A percentile compares a stretch with the other conserved stretches of the same genome.
These are phyloP conservation scores for Carex sylvatica DNA, from an alignment of 202 grass and related monocot species.

Conservation along the genomic window DNA sequence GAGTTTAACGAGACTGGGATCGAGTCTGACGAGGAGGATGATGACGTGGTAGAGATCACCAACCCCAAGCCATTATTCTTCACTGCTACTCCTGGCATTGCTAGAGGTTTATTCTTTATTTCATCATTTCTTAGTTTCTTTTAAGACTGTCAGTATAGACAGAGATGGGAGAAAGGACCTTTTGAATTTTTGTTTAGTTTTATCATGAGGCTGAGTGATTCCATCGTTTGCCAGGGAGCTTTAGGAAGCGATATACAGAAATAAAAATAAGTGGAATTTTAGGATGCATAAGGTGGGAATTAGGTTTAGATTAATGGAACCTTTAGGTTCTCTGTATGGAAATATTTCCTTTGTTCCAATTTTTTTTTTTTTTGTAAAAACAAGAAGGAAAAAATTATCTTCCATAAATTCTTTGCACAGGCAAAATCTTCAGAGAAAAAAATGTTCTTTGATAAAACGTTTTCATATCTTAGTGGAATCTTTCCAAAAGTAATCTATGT, in stretches of 20 bases:
- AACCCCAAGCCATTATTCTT: slow-evolving; percentile 12
- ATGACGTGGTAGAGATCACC: slow-evolving; percentile 21
- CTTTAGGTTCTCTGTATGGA: neutral
- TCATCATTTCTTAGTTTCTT: neutral
- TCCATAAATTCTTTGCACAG: neutral
- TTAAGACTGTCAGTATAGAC: neutral
- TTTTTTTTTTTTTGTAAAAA: too few relatives aligned
- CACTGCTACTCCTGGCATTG: neutral
- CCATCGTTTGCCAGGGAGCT: neutral
- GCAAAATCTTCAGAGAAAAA: neutral
- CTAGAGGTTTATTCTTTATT: slow-evolving; percentile 16
- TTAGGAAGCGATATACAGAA: neutral
- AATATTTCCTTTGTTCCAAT: neutral
- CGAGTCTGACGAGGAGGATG: slow-evolving; percentile 18
- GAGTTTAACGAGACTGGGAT: slow-evolving; percentile 32
- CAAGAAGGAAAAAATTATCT: neutral
- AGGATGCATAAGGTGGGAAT: neutral
- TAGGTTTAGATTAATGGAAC: neutral
- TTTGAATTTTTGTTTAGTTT: neutral
- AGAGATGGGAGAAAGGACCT: neutral
- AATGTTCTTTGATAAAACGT: neutral
- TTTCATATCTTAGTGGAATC: neutral
- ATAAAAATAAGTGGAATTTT: neutral
- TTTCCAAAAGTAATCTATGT: neutral
- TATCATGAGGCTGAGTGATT: neutral